Evolutionary conservation across 192 early-diverging fungal species (phyloP), one percentile per base, ranked within the genome.

Genomic region (Backusella macrospora): DNA sequence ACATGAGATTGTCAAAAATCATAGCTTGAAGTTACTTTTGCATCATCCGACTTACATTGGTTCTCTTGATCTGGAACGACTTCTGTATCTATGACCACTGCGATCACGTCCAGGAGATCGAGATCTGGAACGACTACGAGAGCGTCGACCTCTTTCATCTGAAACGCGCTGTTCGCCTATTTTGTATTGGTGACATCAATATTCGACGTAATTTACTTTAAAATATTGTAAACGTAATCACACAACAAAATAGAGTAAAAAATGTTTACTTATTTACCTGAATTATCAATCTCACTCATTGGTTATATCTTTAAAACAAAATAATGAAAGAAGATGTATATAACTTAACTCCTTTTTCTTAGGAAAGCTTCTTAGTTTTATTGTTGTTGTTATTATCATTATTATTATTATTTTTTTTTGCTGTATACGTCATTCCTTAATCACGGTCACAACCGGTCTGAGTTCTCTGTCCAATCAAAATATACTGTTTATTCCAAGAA

Each of bases 41-140:
- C 34, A 23, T 46, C 23, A 42, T 15, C 26, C 6, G 21, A 49
- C 75, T 65, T 72, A 67, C 68, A 45, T 43, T 44, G 44, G 72
- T 40, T 72, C 65, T 64, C 40, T 74, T 76, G 78, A 76, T 69
- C 64, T 65, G 21, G 78, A 80, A 18, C 78, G 78, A 71, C 78
- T 80, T 75, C 78, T 71, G 42, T 77, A 77, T 71, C 76, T 65
- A 44, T 70, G 71, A n/a, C 72, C 76, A 59, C 76, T 65, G 21
- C 59, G 70, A 6, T 72, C 76, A 68, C 65, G 69, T 21, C 68
- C 65, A 64, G 78, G 78, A 15, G 78, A 80, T 37, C 78, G 72
- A 34, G 78, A 80, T 72, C 78, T 65, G 23, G 78, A 80, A 26
- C 70, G 73, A 65, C 78, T 75, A 52, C 44, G 74, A 18, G 78